Percentiles rank a stretch among this genome's conserved stretches.
phyloP scores from a whole-genome alignment of 2,329 filamentous ascomycete genomes.

The Nothophoma quercina region DNA sequence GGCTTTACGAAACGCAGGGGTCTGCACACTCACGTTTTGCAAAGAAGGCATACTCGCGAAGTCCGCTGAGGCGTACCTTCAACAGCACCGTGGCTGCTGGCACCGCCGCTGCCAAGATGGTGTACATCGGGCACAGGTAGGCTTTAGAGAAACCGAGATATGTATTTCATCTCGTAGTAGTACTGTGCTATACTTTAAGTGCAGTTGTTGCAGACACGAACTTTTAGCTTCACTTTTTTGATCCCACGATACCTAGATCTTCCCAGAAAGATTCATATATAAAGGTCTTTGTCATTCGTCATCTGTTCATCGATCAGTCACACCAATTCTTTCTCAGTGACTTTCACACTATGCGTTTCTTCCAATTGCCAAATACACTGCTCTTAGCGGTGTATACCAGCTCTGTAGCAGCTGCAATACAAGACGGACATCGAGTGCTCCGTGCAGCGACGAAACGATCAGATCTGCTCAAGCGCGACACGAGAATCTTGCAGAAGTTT shows the following conservation, averaged over 20 bases:
- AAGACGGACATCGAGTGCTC: conserved; percentile 30
- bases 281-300: too few relatives aligned
- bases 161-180: too few relatives aligned
- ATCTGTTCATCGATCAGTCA: too few relatives aligned
- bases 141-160: neutral
- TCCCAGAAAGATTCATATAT: too few relatives aligned
- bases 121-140: neutral
- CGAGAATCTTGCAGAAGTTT: conserved; percentile 37
- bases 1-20: neutral
- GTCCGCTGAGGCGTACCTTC: conserved; percentile 10
- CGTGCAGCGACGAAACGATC: conserved; percentile 42
- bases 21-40: neutral
- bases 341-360: conserved; percentile 1
- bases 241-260: too few relatives aligned
- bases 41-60: neutral
- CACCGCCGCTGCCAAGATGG: conserved; percentile 2
- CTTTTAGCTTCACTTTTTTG: neutral
- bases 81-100: neutral
- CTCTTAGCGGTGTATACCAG: neutral
- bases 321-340: neutral
- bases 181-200: too few relatives aligned
- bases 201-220: neutral
- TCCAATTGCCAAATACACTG: neutral
- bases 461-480: conserved; percentile 33
- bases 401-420: conserved; percentile 3